These are phyloP conservation scores for Daldinia loculata DNA, from an alignment of 495 filamentous ascomycete species.

Conservation along the genomic window DNA sequence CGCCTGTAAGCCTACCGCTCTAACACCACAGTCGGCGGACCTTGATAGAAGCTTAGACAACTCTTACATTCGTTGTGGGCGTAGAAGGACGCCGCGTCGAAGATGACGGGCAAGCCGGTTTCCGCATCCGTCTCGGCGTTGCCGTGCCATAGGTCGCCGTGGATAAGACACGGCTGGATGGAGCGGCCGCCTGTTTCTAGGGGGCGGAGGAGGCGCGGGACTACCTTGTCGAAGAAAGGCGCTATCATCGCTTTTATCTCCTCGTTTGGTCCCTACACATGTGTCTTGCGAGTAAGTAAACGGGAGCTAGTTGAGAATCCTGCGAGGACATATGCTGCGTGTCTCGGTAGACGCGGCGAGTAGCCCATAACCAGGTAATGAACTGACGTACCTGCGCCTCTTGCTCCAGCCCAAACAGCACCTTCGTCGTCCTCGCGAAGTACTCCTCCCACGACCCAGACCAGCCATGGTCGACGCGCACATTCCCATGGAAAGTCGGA, in stretches of 20 bases:
- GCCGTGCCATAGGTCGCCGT: conserved; percentile 60
- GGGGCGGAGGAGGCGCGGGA: conserved; percentile 52
- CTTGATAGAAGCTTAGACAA: conserved; percentile 24
- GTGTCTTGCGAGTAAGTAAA: background rate
- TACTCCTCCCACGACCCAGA: conserved; percentile 29
- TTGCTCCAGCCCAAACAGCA: conserved; percentile 25
- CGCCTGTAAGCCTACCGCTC: background rate
- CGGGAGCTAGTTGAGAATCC: background rate
- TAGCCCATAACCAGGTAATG: no score
- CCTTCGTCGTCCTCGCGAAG: conserved; percentile 27
- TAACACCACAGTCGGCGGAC: background rate
- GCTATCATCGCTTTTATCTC: conserved; percentile 27
- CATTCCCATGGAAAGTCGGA: conserved; percentile 34
- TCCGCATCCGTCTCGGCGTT: conserved; percentile 51
- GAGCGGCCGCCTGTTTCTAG: conserved; percentile 52
- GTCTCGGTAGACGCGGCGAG: no score
- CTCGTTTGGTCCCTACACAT: conserved; percentile 19
- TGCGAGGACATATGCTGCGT: background rate
- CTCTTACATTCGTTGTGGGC: conserved; percentile 60
- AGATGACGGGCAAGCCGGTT: conserved; percentile 50
- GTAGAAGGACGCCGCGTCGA: conserved; percentile 57
- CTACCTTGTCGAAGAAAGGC: conserved; percentile 48
- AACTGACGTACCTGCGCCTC: conserved; percentile 14
- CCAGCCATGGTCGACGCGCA: conserved; percentile 29
- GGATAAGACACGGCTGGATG: conserved; percentile 55